Evolutionary conservation across 257 asterid genomes (phyloP), one percentile per base, ranked within the genome.

Genomic region (Nicotiana undulata): DNA sequence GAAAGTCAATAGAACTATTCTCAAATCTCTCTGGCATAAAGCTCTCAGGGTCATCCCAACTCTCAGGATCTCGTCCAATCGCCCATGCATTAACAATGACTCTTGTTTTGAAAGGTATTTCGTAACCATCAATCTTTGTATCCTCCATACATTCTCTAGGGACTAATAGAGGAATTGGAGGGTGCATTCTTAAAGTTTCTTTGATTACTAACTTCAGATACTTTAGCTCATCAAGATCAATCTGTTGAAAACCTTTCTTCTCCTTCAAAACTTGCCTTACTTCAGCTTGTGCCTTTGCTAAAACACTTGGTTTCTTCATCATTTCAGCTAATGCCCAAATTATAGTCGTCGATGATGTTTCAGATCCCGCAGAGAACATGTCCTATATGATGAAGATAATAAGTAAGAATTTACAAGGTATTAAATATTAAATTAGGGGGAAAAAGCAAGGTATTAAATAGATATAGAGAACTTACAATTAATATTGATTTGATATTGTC

Each of bases 161-260:
- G 20, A 72, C 66, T 22, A 84, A 63, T 5, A 84, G 32, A 17
- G 83, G 77, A 32, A 40, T 40, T 4, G 84, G 63, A 58, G 87
- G 87, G 72, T 81, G 85, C 22, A 84, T 29, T 49, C 87, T 84
- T 28, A 84, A 17, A 5, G 82, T 84, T 77, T 84, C 86, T 70
- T 84, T 84, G 26, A 84, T 59, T 3, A 84, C 80, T 5, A 55
- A 74, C 59, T 81, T 78, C 11, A 84, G 9, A 65, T 84, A 84
- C 16, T 63, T 68, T 16, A 84, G 29, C 18, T 28, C 40, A 12
- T 53, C 63, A 40, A 84, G 24, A 61, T 82, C 85, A 46, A 4
- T 44, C 49, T 84, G 75, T n/a, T 81, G 75, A 4, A 84, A 1
- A 22, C 44, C 44, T 76, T n/a, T 52, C 56, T 68, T 63, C 13